Percentiles rank a stretch among this genome's conserved stretches.
These are phyloP conservation scores for Tetradesmus lagerheimii DNA, from an alignment of 139 green algal genomes.

Conservation along the genomic window DNA sequence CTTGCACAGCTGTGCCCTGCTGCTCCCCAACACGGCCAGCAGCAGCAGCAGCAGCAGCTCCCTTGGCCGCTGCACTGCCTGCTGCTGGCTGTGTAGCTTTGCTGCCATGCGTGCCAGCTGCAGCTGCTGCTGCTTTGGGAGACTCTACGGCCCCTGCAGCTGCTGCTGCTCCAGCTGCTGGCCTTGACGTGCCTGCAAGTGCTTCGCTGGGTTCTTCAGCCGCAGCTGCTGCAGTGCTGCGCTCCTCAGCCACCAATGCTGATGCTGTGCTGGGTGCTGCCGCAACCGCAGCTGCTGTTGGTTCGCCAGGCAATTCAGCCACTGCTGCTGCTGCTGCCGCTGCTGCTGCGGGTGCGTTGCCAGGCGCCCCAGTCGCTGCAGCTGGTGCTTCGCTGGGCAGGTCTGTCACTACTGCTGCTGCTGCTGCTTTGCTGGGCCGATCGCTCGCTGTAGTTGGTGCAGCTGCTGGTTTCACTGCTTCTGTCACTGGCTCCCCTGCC, in stretches of 20 bases:
- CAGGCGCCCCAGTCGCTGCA: neutral
- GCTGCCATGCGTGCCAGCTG: too few species aligned
- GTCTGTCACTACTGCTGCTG: conserved; percentile 8
- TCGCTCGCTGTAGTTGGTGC: neutral
- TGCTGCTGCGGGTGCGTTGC: neutral
- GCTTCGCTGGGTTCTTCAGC: neutral
- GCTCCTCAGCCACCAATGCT: neutral
- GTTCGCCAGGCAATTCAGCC: neutral
- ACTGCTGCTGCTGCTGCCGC: neutral
- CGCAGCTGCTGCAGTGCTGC: neutral
- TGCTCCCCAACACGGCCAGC: neutral
- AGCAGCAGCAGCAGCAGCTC: neutral
- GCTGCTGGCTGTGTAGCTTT: neutral
- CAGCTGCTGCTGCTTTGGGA: neutral
- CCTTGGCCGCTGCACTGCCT: neutral
- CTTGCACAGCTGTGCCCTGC: neutral
- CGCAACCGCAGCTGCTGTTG: neutral
- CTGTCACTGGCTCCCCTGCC: neutral
- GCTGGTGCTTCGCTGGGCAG: neutral
- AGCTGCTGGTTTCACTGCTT: neutral
- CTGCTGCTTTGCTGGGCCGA: conserved; percentile 1
- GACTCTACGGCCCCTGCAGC: neutral
- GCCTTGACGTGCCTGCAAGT: neutral
- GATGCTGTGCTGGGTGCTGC: neutral
- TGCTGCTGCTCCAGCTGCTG: neutral